A percentile compares a stretch with the other conserved stretches of the same genome.
phyloP scores from a whole-genome alignment of 176 grass and related monocot species.

The Phragmites australis region DNA sequence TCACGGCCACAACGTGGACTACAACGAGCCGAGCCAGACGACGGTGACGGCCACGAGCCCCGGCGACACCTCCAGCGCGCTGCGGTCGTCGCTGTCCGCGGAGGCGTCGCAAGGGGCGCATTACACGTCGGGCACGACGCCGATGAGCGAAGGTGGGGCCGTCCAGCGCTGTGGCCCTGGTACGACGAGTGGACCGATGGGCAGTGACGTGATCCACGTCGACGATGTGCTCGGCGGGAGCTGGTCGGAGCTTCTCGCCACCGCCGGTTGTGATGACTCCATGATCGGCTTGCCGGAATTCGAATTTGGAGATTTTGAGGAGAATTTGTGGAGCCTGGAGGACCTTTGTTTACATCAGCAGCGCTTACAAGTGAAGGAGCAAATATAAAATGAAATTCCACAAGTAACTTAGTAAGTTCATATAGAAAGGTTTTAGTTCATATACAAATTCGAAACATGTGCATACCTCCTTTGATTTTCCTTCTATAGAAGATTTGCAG shows the following conservation, averaged over 20 bases:
- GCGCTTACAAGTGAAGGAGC: neutral
- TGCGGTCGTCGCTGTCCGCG: slow-evolving; percentile 30
- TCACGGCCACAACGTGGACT: neutral
- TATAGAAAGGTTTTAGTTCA: neutral
- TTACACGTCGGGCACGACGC: neutral
- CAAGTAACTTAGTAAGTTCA: neutral
- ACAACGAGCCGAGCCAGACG: neutral
- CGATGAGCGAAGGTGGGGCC: neutral
- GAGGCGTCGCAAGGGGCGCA: slow-evolving; percentile 24
- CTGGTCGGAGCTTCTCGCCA: slow-evolving; percentile 59
- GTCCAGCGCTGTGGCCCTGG: neutral
- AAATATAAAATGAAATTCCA: neutral
- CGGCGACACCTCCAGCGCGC: slow-evolving; percentile 43
- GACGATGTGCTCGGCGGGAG: slow-evolving; percentile 30
- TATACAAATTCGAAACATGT: neutral
- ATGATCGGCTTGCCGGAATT: slow-evolving; percentile 48
- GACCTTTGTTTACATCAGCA: slow-evolving; percentile 54
- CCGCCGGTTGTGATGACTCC: slow-evolving; percentile 7
- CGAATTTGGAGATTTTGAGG: slow-evolving; percentile 48
- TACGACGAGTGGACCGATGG: neutral
- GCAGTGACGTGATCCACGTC: slow-evolving; percentile 12
- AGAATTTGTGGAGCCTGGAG: slow-evolving; percentile 66
- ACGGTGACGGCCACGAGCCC: slow-evolving; percentile 50
- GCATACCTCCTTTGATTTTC: neutral
- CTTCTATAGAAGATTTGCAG: neutral